Evolutionary conservation across 192 early-diverging fungal species (phyloP).

Genomic region (Entomortierella lignicola): DNA sequence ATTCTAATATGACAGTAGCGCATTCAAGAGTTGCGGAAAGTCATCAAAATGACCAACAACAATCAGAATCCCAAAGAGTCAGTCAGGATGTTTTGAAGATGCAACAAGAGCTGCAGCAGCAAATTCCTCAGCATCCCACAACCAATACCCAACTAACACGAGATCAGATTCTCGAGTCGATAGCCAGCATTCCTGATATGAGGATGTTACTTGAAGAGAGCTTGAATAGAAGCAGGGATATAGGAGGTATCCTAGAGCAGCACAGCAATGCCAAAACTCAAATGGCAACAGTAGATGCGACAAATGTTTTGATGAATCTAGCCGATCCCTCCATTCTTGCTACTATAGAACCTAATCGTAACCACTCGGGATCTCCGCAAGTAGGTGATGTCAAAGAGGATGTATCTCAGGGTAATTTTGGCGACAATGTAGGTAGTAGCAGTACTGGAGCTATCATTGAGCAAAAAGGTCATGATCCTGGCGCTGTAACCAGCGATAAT

Average conservation of each 20-base stretch:
- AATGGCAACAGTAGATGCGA: slow-evolving; percentile 1
- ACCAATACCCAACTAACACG: slow-evolving; percentile 15
- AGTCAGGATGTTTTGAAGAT: slow-evolving; percentile 29
- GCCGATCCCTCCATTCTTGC: slow-evolving; percentile 34
- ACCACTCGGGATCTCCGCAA: slow-evolving; percentile 7
- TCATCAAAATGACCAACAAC: background rate
- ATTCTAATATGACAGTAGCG: background rate
- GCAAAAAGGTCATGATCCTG: slow-evolving; percentile 1
- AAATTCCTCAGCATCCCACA: slow-evolving; percentile 21
- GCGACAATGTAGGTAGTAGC: background rate
- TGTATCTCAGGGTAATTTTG: background rate
- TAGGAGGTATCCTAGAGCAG: background rate
- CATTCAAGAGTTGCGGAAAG: background rate
- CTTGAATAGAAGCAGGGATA: slow-evolving; percentile 12
- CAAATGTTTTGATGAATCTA: slow-evolving; percentile 25
- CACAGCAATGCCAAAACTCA: background rate
- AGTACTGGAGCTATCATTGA: background rate
- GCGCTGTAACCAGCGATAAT: slow-evolving; percentile 32
- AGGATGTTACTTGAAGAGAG: slow-evolving; percentile 37
- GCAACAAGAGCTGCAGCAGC: slow-evolving; percentile 44
- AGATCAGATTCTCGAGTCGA: slow-evolving; percentile 44
- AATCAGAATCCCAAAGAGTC: background rate
- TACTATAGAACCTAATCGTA: slow-evolving; percentile 22
- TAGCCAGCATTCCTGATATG: slow-evolving; percentile 28
- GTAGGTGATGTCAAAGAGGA: background rate